Base-by-base conservation (phyloP, 305 asterid genomes). In the Fraxinus floribunda region DNA sequence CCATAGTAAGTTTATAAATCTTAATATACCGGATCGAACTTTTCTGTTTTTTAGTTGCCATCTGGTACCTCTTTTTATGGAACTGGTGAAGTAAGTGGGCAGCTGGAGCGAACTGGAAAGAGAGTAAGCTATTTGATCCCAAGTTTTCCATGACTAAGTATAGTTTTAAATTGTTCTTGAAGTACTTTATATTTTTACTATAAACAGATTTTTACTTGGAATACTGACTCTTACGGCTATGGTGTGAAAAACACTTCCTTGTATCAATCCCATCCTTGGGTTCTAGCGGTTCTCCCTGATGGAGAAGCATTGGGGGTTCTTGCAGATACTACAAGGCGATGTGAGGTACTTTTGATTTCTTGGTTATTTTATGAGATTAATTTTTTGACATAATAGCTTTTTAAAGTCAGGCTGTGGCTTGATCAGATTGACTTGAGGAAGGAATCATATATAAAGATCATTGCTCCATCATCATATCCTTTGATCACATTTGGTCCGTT, bases 221-320 rank as follows among this genome's bases (percentile, higher is more conserved):
- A 96, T 82, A 89, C 97, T 13, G 99, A 96, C 88, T 95, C 99
- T 2, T 94, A 95, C 95, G 98, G 98, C 60, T 96, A 92, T 86
- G 98, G 98, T 41, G 3, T 94, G 38, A 97, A 94, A 85, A 94
- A 97, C 78, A 94, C 98, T 79, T 94, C 99, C 55, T 89, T 96
- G 88, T 96, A 96, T 87, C 98, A 96, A 87, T 96, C 99, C 78
- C 99, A 96, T 85, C 99, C 99, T 39, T 96, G 98, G 98, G 90
- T 94, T 83, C 90, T 96, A 32, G 97, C 89, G 3, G 90, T 96
- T 84, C 95, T 96, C 88, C 95, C 97, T 70, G 87, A 84, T 81
- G 99, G 99, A 82, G 92, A 93, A 88, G 88, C 99, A 71, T 77
- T 93, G 15, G 98, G 99, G 71, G 90, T 94, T 87, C 97, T 96